Evolutionary conservation across 345 rosid genomes (phyloP).

Genomic region (Citrus mangshanensis): DNA sequence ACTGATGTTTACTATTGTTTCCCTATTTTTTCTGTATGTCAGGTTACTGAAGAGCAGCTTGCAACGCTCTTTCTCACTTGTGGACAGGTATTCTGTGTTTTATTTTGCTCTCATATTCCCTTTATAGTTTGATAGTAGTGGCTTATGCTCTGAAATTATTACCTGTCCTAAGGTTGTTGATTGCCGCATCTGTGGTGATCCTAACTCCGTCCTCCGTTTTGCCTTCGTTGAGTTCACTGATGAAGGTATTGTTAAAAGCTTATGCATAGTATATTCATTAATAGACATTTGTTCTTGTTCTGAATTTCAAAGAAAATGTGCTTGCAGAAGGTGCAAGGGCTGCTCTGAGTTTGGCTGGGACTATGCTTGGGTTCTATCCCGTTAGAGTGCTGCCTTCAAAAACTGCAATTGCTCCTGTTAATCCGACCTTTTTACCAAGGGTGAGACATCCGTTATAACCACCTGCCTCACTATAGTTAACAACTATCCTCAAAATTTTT

Average conservation of each 20-base stretch:
- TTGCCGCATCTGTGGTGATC: constrained; percentile 95
- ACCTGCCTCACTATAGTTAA: background rate
- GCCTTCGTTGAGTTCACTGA: constrained; percentile 92
- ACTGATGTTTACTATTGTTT: constrained; percentile 10
- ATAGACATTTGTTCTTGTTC: background rate
- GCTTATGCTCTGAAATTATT: constrained; percentile 1
- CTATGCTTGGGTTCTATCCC: constrained; percentile 90
- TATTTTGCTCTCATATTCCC: background rate
- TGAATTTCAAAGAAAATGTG: constrained; percentile 23
- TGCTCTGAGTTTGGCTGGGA: constrained; percentile 87
- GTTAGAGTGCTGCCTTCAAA: constrained; percentile 94
- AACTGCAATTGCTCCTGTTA: constrained; percentile 99
- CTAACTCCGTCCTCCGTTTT: constrained; percentile 88
- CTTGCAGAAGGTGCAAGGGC: constrained; percentile 78
- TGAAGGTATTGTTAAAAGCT: constrained; percentile 61
- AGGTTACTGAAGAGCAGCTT: constrained; percentile 95
- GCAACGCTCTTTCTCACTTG: constrained; percentile 77
- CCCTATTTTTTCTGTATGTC: constrained; percentile 6
- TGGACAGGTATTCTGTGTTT: constrained; percentile 56
- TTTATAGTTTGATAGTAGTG: background rate
- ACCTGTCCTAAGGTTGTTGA: constrained; percentile 56
- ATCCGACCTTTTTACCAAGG: constrained; percentile 95
- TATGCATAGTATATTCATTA: constrained; percentile 12
- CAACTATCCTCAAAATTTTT: background rate
- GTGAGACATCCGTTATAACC: constrained; percentile 36